A percentile compares a stretch with the other conserved stretches of the same genome.
These are phyloP conservation scores for Lactarius psammicola DNA, from an alignment of 768 basidiomycete genomes.

Conservation along the genomic window DNA sequence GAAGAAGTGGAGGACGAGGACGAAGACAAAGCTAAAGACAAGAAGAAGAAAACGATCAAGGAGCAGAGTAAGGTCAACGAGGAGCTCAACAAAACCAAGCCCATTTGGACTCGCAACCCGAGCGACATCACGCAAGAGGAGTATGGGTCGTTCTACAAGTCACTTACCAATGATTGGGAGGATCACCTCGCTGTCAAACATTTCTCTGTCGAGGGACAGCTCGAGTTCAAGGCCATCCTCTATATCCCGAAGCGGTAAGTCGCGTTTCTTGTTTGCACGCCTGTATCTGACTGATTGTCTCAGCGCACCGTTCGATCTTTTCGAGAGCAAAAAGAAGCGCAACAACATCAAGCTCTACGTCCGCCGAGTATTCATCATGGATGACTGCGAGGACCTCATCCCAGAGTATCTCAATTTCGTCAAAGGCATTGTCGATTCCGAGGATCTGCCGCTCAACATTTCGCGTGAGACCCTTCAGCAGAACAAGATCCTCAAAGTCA, in stretches of 20 bases:
- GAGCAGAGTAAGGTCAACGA: constrained; percentile 84
- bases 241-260: constrained; percentile 92
- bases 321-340: constrained; percentile 99
- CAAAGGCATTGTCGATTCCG: constrained; percentile 99
- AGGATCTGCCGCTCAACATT: constrained; percentile 99
- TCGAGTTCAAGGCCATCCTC: constrained; percentile 99
- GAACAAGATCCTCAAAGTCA: constrained; percentile 99
- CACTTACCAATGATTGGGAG: constrained; percentile 99
- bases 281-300: constrained; percentile 12
- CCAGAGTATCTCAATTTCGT: constrained; percentile 99
- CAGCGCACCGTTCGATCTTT: constrained; percentile 98
- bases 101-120: constrained; percentile 99
- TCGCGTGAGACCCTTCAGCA: constrained; percentile 99
- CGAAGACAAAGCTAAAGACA: constrained; percentile 76
- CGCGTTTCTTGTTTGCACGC: constrained; percentile 4
- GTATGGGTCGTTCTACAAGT: constrained; percentile 98
- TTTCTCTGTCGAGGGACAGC: constrained; percentile 99
- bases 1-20: constrained; percentile 67
- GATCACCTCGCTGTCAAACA: constrained; percentile 99
- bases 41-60: constrained; percentile 91
- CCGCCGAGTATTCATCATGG: constrained; percentile 99
- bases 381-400: constrained; percentile 98
- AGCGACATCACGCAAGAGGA: constrained; percentile 90
- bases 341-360: constrained; percentile 99
- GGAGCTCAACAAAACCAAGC: constrained; percentile 99